A percentile compares a stretch with the other conserved stretches of the same genome.
phyloP scores from a whole-genome alignment of 257 asterid genomes.

The Rhazya stricta region DNA sequence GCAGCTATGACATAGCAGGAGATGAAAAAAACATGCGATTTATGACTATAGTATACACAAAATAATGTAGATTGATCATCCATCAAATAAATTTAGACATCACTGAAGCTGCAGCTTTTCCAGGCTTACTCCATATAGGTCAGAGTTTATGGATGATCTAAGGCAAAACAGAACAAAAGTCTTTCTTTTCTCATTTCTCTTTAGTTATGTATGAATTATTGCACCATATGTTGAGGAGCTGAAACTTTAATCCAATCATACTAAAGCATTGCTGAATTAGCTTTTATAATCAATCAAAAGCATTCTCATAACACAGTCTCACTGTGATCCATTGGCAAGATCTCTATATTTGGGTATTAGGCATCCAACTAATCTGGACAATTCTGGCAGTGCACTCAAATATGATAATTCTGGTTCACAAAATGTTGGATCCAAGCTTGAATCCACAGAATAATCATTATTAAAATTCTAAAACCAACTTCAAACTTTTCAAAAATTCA shows the following conservation, averaged over 20 bases:
- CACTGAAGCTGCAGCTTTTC: not conserved
- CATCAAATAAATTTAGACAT: not conserved
- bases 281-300: not conserved
- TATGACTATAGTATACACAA: not conserved
- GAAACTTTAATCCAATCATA: too few species aligned
- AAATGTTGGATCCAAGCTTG: not conserved
- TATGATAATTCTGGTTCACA: not conserved
- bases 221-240: not conserved
- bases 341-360: not conserved
- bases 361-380: not conserved
- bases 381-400: not conserved
- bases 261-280: not conserved
- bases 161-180: not conserved
- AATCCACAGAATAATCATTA: not conserved
- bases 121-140: not conserved
- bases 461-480: not conserved
- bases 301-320: not conserved
- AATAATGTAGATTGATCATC: not conserved
- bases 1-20: not conserved
- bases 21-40: not conserved
- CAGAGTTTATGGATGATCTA: not conserved
- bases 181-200: not conserved
- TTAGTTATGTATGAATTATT: not conserved
- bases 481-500: not conserved
- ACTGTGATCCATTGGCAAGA: not conserved